These are phyloP conservation scores for Trichoderma asperellum DNA, from an alignment of 2,329 filamentous ascomycete species.

Conservation along the genomic window DNA sequence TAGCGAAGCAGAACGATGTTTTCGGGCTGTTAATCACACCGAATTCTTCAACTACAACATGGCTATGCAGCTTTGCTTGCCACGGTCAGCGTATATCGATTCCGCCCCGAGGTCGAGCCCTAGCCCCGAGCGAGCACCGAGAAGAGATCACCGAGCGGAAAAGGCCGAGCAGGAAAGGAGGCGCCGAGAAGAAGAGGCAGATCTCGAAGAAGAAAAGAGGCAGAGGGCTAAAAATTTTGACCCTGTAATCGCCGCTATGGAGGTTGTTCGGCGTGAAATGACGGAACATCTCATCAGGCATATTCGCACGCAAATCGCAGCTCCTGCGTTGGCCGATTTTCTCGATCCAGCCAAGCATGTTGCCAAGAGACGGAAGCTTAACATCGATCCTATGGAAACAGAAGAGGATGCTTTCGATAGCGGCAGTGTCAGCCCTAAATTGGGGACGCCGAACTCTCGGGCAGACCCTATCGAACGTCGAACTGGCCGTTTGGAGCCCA, in stretches of 20 bases:
- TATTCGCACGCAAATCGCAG: slow-evolving; percentile 84
- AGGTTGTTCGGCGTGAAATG: slow-evolving; percentile 78
- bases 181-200: slow-evolving; percentile 74
- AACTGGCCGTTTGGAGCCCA: slow-evolving; percentile 57
- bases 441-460: slow-evolving; percentile 68
- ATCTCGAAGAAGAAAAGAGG: slow-evolving; percentile 87
- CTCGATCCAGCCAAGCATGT: slow-evolving; percentile 81
- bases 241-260: slow-evolving; percentile 81
- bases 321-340: slow-evolving; percentile 76
- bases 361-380: slow-evolving; percentile 77
- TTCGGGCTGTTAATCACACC: slow-evolving; percentile 74
- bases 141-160: slow-evolving; percentile 47
- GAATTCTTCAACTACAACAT: slow-evolving; percentile 90
- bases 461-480: slow-evolving; percentile 65
- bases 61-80: slow-evolving; percentile 76
- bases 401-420: slow-evolving; percentile 61
- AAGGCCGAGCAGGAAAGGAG: slow-evolving; percentile 68
- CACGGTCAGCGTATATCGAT: slow-evolving; percentile 34
- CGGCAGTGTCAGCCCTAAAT: slow-evolving; percentile 63
- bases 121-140: slow-evolving; percentile 39
- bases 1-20: slow-evolving; percentile 80
- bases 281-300: slow-evolving; percentile 86
- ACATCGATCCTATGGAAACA: slow-evolving; percentile 71
- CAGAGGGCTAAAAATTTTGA: slow-evolving; percentile 86
- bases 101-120: slow-evolving; percentile 42